A percentile compares a stretch with the other conserved stretches of the same genome.
Conservation (phyloP, 2,329 filamentous ascomycete species). For the Neophaeococcomyces aloes region DNA sequence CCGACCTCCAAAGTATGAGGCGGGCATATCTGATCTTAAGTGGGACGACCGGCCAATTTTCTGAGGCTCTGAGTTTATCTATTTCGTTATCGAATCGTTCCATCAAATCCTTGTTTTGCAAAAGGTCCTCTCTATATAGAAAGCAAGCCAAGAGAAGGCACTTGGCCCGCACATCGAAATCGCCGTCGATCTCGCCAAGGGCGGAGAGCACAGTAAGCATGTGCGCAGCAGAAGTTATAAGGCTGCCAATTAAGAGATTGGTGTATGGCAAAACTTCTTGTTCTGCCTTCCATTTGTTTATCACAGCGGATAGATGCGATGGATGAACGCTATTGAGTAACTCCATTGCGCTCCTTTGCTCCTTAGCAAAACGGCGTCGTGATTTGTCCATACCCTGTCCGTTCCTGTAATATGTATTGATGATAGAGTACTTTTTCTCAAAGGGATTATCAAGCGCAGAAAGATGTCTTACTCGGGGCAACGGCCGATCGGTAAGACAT, state of each 20-base stretch:
- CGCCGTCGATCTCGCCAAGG: not conserved
- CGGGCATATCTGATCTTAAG: not conserved
- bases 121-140: not conserved
- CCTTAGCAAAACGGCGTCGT: too few relatives aligned
- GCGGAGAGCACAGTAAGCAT: not conserved
- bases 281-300: too few relatives aligned
- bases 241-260: slow-evolving; percentile 2
- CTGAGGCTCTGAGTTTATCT: not conserved
- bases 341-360: too few relatives aligned
- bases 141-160: slow-evolving; percentile 2
- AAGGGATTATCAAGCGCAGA: too few relatives aligned
- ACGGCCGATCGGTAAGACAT: too few relatives aligned
- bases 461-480: too few relatives aligned
- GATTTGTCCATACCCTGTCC: too few relatives aligned
- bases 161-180: slow-evolving; percentile 2
- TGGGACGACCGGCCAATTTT: not conserved
- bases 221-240: not conserved
- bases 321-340: too few relatives aligned
- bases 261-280: too few relatives aligned
- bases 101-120: not conserved
- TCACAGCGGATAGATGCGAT: too few relatives aligned
- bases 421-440: too few relatives aligned
- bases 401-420: too few relatives aligned
- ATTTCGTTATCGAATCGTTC: not conserved
- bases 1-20: slow-evolving; percentile 1